Evolutionary conservation across 768 basidiomycete genomes (phyloP).

Genomic region (Hortiboletus campestris): DNA sequence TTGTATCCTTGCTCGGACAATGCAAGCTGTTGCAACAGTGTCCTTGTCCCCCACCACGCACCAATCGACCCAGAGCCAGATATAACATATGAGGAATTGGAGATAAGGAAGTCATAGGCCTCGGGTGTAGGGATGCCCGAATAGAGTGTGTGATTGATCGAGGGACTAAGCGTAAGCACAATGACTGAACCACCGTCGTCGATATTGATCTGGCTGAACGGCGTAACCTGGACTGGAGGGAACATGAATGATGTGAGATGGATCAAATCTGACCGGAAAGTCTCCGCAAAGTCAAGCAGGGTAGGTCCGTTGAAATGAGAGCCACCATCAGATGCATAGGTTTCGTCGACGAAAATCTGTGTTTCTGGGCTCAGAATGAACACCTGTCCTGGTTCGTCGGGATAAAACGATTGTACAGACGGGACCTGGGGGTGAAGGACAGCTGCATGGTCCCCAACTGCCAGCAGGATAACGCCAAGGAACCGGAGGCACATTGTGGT

Average conservation of each 20-base stretch:
- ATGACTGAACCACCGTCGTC: constrained; percentile 18
- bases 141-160: constrained; percentile 32
- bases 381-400: constrained; percentile 10
- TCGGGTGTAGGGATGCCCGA: constrained; percentile 38
- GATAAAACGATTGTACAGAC: constrained; percentile 35
- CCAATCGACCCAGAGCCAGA: constrained; percentile 36
- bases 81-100: constrained; percentile 30
- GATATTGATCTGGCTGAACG: constrained; percentile 2
- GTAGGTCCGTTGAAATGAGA: constrained; percentile 27
- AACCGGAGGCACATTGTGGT: not conserved
- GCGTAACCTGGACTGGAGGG: constrained; percentile 22
- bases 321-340: constrained; percentile 12
- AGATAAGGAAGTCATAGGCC: constrained; percentile 38
- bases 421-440: constrained; percentile 35
- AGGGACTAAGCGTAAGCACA: constrained; percentile 31
- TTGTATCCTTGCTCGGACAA: constrained; percentile 14
- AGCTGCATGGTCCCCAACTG: not conserved
- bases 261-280: constrained; percentile 37
- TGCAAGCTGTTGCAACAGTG: constrained; percentile 41
- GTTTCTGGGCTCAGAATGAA: constrained; percentile 34
- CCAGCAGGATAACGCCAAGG: not conserved
- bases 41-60: constrained; percentile 45
- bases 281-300: constrained; percentile 35
- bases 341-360: constrained; percentile 37
- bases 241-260: constrained; percentile 29